A percentile compares a stretch with the other conserved stretches of the same genome.
These are phyloP conservation scores for Brassica cretica DNA, from an alignment of 345 rosid genomes.

Conservation along the genomic window DNA sequence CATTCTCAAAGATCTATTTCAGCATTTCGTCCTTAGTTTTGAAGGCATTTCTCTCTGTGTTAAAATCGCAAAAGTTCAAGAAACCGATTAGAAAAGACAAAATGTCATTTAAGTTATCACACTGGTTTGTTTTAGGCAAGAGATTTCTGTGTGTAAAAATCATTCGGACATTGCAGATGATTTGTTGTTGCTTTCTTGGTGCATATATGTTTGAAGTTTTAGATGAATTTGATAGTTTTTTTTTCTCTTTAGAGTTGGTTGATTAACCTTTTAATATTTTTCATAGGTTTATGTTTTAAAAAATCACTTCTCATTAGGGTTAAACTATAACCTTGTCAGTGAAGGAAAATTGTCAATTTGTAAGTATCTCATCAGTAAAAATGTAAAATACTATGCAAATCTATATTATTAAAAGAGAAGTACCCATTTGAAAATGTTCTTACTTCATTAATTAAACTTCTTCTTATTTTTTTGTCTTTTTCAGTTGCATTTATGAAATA, in stretches of 20 bases:
- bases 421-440: no score
- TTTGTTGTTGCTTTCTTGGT: constrained; percentile 8
- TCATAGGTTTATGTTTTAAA: not conserved
- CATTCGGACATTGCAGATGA: constrained; percentile 12
- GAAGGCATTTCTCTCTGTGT: constrained; percentile 16
- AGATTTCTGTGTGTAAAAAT: not conserved
- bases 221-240: constrained; percentile 1
- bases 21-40: constrained; percentile 10
- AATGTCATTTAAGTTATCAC: not conserved
- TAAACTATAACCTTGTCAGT: no score
- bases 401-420: no score
- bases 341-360: not conserved
- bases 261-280: not conserved
- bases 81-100: not conserved
- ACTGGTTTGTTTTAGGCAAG: constrained; percentile 25
- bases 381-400: not conserved
- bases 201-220: not conserved
- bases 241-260: not conserved
- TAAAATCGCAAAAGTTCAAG: constrained; percentile 3
- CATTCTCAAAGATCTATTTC: not conserved
- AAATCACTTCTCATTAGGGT: not conserved
- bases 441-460: no score
- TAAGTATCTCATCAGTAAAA: not conserved
- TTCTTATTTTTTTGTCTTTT: no score
- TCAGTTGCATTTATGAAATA: no score